phyloP scores from a whole-genome alignment of 2,329 filamentous ascomycete genomes.

The Fusarium armeniacum region DNA sequence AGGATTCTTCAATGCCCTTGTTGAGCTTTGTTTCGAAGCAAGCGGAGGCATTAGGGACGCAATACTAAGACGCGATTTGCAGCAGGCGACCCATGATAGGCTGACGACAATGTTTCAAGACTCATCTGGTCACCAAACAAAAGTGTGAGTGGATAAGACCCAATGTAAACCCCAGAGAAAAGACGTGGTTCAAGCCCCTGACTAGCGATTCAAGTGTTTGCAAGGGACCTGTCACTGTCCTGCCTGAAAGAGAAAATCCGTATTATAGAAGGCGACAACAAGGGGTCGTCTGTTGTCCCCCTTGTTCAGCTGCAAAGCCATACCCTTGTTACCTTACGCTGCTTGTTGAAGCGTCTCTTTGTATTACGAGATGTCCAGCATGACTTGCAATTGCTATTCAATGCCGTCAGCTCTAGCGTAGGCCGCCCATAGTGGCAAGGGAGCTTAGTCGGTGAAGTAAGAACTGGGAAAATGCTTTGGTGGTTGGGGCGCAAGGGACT shows the following conservation, averaged over 20 bases:
- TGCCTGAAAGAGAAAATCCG: conserved; percentile 18
- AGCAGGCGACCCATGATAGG: conserved; percentile 51
- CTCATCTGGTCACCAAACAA: conserved; percentile 46
- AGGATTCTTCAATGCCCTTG: conserved; percentile 36
- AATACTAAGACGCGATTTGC: conserved; percentile 44
- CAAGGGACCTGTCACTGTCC: conserved; percentile 22
- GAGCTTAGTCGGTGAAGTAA: conserved; percentile 42
- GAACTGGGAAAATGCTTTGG: conserved; percentile 28
- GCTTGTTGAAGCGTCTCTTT: conserved; percentile 26
- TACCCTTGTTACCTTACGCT: conserved; percentile 10
- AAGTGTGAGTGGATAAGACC: conserved; percentile 44
- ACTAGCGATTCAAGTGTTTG: conserved; percentile 43
- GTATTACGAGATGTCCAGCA: conserved; percentile 25
- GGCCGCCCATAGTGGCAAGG: conserved; percentile 48
- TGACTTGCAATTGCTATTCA: conserved; percentile 30
- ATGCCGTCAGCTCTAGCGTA: conserved; percentile 46
- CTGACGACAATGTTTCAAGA: conserved; percentile 50
- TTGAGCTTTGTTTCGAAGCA: conserved; percentile 57
- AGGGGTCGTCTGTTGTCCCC: conserved; percentile 13
- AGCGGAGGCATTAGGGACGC: conserved; percentile 53
- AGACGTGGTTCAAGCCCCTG: conserved; percentile 46
- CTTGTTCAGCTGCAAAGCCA: conserved; percentile 41
- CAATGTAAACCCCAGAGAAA: conserved; percentile 40
- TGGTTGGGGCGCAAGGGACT: conserved; percentile 35
- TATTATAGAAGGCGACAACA: conserved; percentile 14